Percentiles rank a stretch among this genome's conserved stretches.
These are phyloP conservation scores for Fusarium oxysporum DNA, from an alignment of 2,329 filamentous ascomycete species.

Conservation along the genomic window DNA sequence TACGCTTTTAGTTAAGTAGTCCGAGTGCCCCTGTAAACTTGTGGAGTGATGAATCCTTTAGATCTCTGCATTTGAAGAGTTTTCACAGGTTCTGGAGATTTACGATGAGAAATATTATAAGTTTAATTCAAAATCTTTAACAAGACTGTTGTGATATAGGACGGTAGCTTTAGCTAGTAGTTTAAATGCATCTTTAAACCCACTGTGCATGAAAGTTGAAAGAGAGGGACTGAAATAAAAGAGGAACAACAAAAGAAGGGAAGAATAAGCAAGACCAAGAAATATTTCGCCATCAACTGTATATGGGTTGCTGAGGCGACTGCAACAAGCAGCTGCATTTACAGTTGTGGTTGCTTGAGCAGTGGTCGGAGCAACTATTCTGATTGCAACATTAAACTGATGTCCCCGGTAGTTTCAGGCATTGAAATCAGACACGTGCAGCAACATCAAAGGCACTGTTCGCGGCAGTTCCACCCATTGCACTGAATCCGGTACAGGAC, in stretches of 20 bases:
- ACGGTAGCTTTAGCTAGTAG: too few relatives aligned
- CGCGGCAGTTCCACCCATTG: background rate
- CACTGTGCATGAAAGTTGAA: too few relatives aligned
- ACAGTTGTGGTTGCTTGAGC: background rate
- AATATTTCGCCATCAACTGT: background rate
- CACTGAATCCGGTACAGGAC: background rate
- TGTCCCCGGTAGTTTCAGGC: fast-evolving
- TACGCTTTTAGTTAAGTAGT: background rate
- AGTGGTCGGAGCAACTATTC: background rate
- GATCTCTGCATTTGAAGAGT: background rate
- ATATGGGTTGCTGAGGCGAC: background rate
- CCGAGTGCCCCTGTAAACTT: constrained; percentile 7
- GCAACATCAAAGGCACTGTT: background rate
- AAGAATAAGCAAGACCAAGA: background rate
- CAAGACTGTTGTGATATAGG: too few relatives aligned
- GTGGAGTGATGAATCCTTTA: background rate
- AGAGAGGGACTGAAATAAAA: too few relatives aligned
- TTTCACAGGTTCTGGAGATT: background rate
- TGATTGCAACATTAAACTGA: background rate
- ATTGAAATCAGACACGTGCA: background rate
- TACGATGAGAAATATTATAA: fast-evolving
- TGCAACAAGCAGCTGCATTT: background rate
- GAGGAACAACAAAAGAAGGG: background rate
- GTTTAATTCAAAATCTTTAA: background rate
- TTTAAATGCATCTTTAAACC: too few relatives aligned